These are phyloP conservation scores for Coemansia sp. DNA, from an alignment of 371 early-diverging fungal genomes.

Conservation along the genomic window DNA sequence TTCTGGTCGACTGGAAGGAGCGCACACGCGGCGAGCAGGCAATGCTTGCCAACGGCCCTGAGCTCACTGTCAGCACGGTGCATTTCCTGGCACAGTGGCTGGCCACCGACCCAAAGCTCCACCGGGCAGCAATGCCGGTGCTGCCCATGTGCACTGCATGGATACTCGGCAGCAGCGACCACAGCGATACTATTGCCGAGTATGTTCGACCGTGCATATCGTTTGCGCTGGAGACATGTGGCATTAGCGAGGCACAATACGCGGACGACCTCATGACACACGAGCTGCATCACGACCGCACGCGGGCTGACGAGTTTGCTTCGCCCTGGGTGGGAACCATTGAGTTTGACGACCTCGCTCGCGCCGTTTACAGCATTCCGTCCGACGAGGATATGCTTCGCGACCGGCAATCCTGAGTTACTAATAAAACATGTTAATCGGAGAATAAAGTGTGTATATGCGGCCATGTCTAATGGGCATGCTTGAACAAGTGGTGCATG, in stretches of 20 bases:
- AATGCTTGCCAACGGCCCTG: slow-evolving; percentile 19
- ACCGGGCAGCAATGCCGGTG: slow-evolving; percentile 25
- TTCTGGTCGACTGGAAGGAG: slow-evolving; percentile 35
- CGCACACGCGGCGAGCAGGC: slow-evolving; percentile 12
- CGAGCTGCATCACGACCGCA: slow-evolving; percentile 20
- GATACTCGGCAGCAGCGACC: slow-evolving; percentile 11
- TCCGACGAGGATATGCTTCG: slow-evolving; percentile 39
- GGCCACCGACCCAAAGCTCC: slow-evolving; percentile 40
- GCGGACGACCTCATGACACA: slow-evolving; percentile 27
- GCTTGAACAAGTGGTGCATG: slow-evolving; percentile 7
- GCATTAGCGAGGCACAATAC: slow-evolving; percentile 30
- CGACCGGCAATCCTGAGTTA: neutral
- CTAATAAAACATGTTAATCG: neutral
- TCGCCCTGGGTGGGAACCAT: slow-evolving; percentile 49
- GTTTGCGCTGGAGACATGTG: slow-evolving; percentile 44
- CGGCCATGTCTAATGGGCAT: neutral
- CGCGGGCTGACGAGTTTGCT: slow-evolving; percentile 18
- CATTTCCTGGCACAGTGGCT: slow-evolving; percentile 37
- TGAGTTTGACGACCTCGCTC: slow-evolving; percentile 41
- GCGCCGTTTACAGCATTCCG: slow-evolving; percentile 36
- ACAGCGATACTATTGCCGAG: slow-evolving; percentile 12
- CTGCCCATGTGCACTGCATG: slow-evolving; percentile 36
- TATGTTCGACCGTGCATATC: slow-evolving; percentile 36
- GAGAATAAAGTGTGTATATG: neutral
- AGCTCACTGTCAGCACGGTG: slow-evolving; percentile 16